Evolutionary conservation across 345 rosid genomes (phyloP), one percentile per base, ranked within the genome.

Genomic region (Alliaria petiolata): DNA sequence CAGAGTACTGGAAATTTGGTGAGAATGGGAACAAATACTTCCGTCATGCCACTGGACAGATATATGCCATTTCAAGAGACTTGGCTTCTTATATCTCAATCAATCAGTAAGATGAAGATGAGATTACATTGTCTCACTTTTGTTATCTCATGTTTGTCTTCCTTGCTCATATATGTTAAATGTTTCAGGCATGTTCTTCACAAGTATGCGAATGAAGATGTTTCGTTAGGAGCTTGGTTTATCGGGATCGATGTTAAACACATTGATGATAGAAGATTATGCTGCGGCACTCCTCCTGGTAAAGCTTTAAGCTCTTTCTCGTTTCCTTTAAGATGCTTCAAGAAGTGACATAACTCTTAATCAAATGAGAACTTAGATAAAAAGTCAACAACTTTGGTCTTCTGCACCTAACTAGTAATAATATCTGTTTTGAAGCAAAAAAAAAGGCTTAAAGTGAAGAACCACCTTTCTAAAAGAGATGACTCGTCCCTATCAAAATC

Each of bases 281-380:
- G 97, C 47, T 95, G 99, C 20, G 97, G 99, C 80, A 95, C 97
- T 26, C 98, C 92, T 74, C 95, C 95, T n/a, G 97, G 98, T 93
- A 84, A n/a, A 78, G 82, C n/a, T 9, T 44, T 39, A 3, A 22
- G 35, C 25, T 58, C 40, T 14, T 59, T 47, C 38, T 30, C 0
- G 4, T 45, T 9, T 54, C 58, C 71, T 64, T 15, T 3, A 13
- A 43, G 34, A 71, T 62, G 49, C 49, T 64, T 55, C 15, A 54
- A 72, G 52, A 50, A 61, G 42, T 70, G 61, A 60, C 20, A 19
- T 14, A 62, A 20, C 28, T 62, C 39, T 28, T 1, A 30, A 56
- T 35, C 39, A 35, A 22, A 2, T 57, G 52, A 49, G 42, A 42
- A 14, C 40, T 31, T 51, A 60, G 65, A 62, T 44, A 62, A 53